These are phyloP conservation scores for Pseudisothecium myosuroides DNA, from an alignment of 225 moss, liverwort and hornwort species.

Conservation along the genomic window DNA sequence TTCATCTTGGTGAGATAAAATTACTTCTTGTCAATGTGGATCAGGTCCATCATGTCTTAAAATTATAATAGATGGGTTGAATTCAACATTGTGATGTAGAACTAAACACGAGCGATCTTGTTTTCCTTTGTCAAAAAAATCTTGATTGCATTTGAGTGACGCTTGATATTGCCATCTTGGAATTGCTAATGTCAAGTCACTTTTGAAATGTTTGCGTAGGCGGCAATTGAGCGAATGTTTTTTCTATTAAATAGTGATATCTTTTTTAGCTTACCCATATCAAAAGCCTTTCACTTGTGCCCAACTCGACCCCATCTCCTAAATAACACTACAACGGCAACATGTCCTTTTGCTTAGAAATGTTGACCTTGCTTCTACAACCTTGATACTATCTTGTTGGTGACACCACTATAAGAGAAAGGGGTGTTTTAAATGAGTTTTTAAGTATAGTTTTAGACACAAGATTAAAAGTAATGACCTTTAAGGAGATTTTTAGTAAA, in stretches of 20 bases:
- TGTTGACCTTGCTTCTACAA: accelerated
- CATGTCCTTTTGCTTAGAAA: accelerated
- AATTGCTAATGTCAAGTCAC: accelerated
- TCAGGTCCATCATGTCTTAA: not conserved
- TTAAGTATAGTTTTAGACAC: too few species aligned
- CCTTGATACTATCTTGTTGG: accelerated
- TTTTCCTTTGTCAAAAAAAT: not conserved
- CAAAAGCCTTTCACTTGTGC: not conserved
- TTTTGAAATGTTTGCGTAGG: not conserved
- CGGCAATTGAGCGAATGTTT: accelerated
- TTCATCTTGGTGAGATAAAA: not conserved
- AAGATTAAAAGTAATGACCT: too few species aligned
- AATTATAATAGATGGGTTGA: not conserved
- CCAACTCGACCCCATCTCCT: accelerated
- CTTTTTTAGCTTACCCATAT: not conserved
- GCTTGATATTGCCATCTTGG: accelerated
- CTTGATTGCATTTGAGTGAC: not conserved
- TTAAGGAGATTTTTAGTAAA: too few species aligned
- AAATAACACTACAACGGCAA: accelerated
- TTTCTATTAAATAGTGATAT: not conserved
- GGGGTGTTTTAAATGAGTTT: too few species aligned
- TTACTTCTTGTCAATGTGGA: not conserved
- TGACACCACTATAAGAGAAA: too few species aligned
- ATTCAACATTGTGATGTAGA: accelerated
- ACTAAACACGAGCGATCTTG: accelerated